phyloP scores from a whole-genome alignment of 2,329 filamentous ascomycete species.

The Plectosphaerella sp. region DNA sequence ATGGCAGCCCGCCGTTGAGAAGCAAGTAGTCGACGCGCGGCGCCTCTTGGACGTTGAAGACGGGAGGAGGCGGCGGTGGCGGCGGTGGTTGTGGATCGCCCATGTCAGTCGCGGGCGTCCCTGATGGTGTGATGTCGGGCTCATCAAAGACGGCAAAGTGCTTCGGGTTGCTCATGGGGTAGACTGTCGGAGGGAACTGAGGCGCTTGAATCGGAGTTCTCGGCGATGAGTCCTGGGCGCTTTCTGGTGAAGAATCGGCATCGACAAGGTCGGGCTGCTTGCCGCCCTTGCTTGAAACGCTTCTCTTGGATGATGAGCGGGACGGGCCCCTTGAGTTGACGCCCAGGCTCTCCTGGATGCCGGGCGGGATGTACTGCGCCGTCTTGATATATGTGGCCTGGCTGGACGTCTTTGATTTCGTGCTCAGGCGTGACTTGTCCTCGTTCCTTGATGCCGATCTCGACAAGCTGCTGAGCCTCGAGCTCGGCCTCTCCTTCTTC shows the following conservation, averaged over 20 bases:
- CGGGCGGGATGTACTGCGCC: constrained; percentile 18
- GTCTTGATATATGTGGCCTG: constrained; percentile 49
- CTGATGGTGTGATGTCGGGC: constrained; percentile 28
- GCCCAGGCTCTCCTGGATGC: constrained; percentile 17
- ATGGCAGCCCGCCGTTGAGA: constrained; percentile 76
- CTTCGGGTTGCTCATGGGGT: constrained; percentile 29
- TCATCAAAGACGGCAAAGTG: constrained; percentile 30
- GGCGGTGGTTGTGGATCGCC: constrained; percentile 38
- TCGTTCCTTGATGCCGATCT: constrained; percentile 41
- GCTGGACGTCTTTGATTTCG: constrained; percentile 53
- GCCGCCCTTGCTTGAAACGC: constrained; percentile 32
- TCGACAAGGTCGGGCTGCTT: constrained; percentile 37
- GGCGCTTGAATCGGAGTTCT: constrained; percentile 55
- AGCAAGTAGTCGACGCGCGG: constrained; percentile 90
- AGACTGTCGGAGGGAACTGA: constrained; percentile 42
- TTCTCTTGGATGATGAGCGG: constrained; percentile 19
- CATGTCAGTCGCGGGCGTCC: constrained; percentile 32
- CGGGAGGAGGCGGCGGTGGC: constrained; percentile 70
- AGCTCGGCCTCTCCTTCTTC: constrained; percentile 33
- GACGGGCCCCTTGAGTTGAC: constrained; percentile 12
- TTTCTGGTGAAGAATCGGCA: constrained; percentile 41
- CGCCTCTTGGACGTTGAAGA: constrained; percentile 63
- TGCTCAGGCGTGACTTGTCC: constrained; percentile 47
- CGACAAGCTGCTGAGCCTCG: constrained; percentile 37
- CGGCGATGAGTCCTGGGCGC: constrained; percentile 51